Percentiles rank a stretch among this genome's conserved stretches.
Conservation (phyloP, 768 basidiomycete species). For the Lentinula detonsa region DNA sequence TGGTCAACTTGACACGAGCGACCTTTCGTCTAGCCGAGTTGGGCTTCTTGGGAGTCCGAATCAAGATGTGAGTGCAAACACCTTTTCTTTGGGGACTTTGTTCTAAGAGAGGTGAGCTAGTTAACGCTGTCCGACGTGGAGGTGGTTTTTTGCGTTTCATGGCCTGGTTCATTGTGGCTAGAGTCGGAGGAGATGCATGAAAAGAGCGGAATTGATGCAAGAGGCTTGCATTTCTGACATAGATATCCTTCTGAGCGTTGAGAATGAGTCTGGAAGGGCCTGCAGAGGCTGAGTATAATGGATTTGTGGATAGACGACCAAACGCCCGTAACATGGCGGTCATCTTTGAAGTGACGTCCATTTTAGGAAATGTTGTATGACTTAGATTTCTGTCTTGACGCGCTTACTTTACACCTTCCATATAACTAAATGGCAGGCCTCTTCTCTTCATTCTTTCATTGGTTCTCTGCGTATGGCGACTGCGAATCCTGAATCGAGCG, state of each 20-base stretch:
- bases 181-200: slow-evolving; percentile 52
- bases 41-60: slow-evolving; percentile 91
- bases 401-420: neutral
- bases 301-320: neutral
- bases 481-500: neutral
- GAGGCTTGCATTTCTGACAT: neutral
- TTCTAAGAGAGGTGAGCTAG: slow-evolving; percentile 78
- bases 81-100: slow-evolving; percentile 85
- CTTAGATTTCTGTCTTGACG: too few species aligned
- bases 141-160: slow-evolving; percentile 69
- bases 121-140: slow-evolving; percentile 35
- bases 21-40: slow-evolving; percentile 99
- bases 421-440: slow-evolving; percentile 18
- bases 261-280: neutral
- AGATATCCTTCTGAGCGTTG: neutral
- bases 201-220: slow-evolving; percentile 41
- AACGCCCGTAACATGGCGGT: slow-evolving; percentile 3
- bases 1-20: slow-evolving; percentile 86
- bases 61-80: slow-evolving; percentile 78
- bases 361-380: neutral
- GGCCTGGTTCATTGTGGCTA: slow-evolving; percentile 81
- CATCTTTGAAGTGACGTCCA: neutral
- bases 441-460: slow-evolving; percentile 49
- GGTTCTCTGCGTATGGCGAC: slow-evolving; percentile 43
- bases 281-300: neutral